Conservation (phyloP, 352 stramenopile genomes). For the Globisporangium yorkense region DNA sequence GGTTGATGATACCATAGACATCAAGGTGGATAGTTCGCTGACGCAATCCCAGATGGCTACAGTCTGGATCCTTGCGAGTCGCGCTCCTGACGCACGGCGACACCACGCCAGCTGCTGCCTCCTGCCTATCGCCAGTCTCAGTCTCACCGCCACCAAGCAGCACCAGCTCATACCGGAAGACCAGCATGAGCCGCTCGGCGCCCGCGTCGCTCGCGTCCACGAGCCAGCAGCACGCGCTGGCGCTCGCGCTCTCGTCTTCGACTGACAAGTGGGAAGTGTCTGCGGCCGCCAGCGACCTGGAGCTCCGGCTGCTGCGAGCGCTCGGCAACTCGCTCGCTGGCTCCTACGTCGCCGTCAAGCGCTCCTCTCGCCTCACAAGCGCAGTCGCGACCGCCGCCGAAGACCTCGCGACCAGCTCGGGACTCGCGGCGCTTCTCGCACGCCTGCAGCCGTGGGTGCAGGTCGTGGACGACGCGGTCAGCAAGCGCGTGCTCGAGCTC, state of each 20-base stretch:
- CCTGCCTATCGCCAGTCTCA: no score
- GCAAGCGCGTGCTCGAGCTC: conserved; percentile 45
- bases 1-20: no score
- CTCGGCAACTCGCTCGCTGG: conserved; percentile 39
- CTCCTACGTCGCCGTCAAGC: conserved; percentile 47
- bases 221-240: neutral
- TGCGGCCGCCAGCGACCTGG: conserved; percentile 24
- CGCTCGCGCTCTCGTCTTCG: neutral
- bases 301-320: conserved; percentile 51
- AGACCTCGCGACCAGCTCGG: conserved; percentile 31
- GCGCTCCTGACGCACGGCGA: no score
- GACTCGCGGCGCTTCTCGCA: conserved; percentile 29
- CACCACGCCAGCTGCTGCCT: no score
- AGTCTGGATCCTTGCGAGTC: no score
- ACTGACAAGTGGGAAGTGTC: neutral
- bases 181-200: neutral
- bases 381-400: conserved; percentile 48
- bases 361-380: conserved; percentile 36
- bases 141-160: no score
- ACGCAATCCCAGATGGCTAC: no score
- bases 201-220: neutral
- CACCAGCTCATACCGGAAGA: no score
- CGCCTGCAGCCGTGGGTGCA: conserved; percentile 43
- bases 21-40: no score
- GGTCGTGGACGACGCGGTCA: conserved; percentile 56